Evolutionary conservation across 1,284 basidiomycete genomes (phyloP).

Genomic region (Ceratobasidium sp.): DNA sequence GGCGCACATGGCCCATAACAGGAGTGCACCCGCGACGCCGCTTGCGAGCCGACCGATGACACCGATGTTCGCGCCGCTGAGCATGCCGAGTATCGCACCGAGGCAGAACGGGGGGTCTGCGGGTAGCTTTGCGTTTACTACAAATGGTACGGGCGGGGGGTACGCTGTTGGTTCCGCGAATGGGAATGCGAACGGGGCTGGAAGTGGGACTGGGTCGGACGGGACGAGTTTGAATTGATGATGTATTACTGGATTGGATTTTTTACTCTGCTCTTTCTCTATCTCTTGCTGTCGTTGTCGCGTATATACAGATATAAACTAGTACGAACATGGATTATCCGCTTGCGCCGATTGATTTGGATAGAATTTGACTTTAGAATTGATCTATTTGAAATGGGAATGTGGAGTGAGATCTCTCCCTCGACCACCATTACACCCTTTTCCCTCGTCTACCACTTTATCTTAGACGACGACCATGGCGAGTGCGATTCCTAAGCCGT

Average conservation of each 20-base stretch:
- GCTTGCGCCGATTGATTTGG: too few species aligned
- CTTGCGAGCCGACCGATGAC: constrained; percentile 71
- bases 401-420: too few species aligned
- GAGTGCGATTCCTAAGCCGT: constrained; percentile 29
- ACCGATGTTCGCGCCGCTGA: constrained; percentile 52
- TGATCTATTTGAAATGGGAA: constrained; percentile 18
- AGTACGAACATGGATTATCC: constrained; percentile 24
- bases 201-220: background rate
- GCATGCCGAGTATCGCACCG: constrained; percentile 30
- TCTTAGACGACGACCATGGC: constrained; percentile 21
- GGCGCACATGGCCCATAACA: constrained; percentile 89
- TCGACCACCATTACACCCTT: background rate
- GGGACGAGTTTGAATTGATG: background rate
- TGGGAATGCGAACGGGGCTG: too few species aligned
- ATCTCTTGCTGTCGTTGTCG: constrained; percentile 28
- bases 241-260: background rate
- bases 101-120: constrained; percentile 15
- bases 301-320: constrained; percentile 29
- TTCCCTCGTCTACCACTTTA: background rate
- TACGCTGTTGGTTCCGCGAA: background rate
- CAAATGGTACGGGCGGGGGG: background rate
- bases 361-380: background rate
- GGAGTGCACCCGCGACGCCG: constrained; percentile 75
- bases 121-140: too few species aligned
- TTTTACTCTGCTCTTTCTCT: background rate